phyloP scores from a whole-genome alignment of 2,329 filamentous ascomycete genomes.

The Raffaelea deltoideospora region DNA sequence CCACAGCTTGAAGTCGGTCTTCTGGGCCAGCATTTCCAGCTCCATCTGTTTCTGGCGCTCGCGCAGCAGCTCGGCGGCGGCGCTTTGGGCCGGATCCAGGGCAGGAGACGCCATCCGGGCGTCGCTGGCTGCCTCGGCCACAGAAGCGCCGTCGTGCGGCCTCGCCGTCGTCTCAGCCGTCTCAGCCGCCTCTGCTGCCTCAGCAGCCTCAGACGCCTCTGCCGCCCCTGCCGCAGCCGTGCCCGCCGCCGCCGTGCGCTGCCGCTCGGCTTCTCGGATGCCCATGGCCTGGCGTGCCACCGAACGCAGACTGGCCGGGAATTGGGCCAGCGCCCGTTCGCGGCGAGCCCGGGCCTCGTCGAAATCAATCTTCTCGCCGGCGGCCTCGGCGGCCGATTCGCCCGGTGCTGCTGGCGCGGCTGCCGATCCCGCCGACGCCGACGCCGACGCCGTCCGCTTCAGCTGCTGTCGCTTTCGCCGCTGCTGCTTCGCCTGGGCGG shows the following conservation, averaged over 20 bases:
- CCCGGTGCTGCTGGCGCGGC: conserved; percentile 1
- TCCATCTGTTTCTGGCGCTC: conserved; percentile 23
- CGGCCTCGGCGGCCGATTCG: not conserved
- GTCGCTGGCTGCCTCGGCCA: too few relatives aligned
- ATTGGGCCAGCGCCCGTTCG: conserved; percentile 20
- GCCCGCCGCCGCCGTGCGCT: not conserved
- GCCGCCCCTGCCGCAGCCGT: not conserved
- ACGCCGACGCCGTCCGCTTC: not conserved
- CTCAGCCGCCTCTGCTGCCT: not conserved
- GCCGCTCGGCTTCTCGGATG: conserved; percentile 10
- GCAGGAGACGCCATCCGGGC: too few relatives aligned
- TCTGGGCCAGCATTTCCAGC: conserved; percentile 34
- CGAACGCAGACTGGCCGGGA: conserved; percentile 23
- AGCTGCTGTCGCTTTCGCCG: not conserved
- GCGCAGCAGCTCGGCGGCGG: conserved; percentile 26
- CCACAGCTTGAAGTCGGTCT: conserved; percentile 53
- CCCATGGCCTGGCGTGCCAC: conserved; percentile 24
- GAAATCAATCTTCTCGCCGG: not conserved
- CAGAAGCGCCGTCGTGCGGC: too few relatives aligned
- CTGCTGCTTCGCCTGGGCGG: not conserved
- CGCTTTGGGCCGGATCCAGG: too few relatives aligned
- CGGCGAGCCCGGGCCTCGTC: conserved; percentile 11
- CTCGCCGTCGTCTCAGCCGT: too few relatives aligned
- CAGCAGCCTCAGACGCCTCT: not conserved
- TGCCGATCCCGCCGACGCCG: conserved; percentile 1